Evolutionary conservation across 495 filamentous ascomycete genomes (phyloP).

Genomic region (Penicillium fimorum): DNA sequence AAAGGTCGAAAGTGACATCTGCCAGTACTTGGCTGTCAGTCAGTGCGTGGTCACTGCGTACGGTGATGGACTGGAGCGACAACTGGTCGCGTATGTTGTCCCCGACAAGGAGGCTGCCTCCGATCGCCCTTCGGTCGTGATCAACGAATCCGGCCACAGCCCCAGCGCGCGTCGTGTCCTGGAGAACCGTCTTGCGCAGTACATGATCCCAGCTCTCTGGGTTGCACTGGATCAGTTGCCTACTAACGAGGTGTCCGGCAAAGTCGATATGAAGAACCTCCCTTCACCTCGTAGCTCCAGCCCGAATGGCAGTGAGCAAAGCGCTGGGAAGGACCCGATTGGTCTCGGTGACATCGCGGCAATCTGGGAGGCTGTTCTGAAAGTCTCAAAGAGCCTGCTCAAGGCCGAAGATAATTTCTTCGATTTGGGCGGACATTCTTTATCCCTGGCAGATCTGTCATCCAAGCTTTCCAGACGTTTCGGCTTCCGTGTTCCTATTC

Average conservation of each 20-base stretch:
- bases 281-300: slow-evolving; percentile 49
- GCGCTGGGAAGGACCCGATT: slow-evolving; percentile 49
- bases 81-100: slow-evolving; percentile 68
- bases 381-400: slow-evolving; percentile 50
- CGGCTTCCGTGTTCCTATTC: slow-evolving; percentile 61
- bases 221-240: slow-evolving; percentile 59
- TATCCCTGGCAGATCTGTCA: slow-evolving; percentile 64
- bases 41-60: slow-evolving; percentile 59
- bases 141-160: slow-evolving; percentile 60
- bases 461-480: slow-evolving; percentile 56
- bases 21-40: slow-evolving; percentile 57
- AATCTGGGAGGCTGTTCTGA: slow-evolving; percentile 60
- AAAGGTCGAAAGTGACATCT: slow-evolving; percentile 71
- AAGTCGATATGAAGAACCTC: slow-evolving; percentile 62
- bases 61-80: slow-evolving; percentile 63
- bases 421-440: slow-evolving; percentile 66
- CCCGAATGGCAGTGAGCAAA: slow-evolving; percentile 38
- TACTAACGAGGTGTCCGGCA: slow-evolving; percentile 65
- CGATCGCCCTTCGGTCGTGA: slow-evolving; percentile 52
- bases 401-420: slow-evolving; percentile 67
- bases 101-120: slow-evolving; percentile 50
- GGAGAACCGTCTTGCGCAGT: slow-evolving; percentile 58
- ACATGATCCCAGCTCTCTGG: slow-evolving; percentile 71
- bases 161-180: slow-evolving; percentile 55
- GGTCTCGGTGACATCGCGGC: slow-evolving; percentile 53